Base-by-base conservation (phyloP, 495 filamentous ascomycete genomes). In the Aspergillus nanangensis region DNA sequence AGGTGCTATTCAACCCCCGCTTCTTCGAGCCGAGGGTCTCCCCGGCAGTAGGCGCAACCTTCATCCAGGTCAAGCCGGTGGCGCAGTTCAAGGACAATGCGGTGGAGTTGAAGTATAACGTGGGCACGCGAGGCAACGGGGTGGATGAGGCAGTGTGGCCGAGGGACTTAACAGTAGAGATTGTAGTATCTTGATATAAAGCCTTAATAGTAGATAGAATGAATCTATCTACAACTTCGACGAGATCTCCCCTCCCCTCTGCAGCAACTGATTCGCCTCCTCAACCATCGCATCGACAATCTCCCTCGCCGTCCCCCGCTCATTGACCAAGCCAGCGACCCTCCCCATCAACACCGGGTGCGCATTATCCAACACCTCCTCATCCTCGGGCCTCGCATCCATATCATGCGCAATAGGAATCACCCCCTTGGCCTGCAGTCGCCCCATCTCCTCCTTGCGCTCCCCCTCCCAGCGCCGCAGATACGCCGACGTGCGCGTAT, bases 331-430 rank as follows among this genome's bases (percentile, higher is more conserved):
- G 14, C 89, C 87, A 3, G 88, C 85, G 32, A 84, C 89, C 67
- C 92, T 88, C 55, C 88, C 88, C 88, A 94, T 93, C 43, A 93
- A 58, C 73, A 83, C 88, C 9, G 89, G 88, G 11, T 84, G 75
- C 50, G 86, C 87, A 56, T 82, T 82, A 54, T 93, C 88, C 81
- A 94, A 81, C 11, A 81, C 78, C 39, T 93, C 87, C 38, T 79
- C 74, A 47, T 80, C 77, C 40, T 79, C 77, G 18, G 72, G 69
- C 47, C 87, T 67, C 56, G 75, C 79, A 68, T 94, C 88, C 20
- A 94, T 72, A 60, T 94, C 88, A 53, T 84, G 72, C 71, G 91
- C 89, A 33, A 86, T 88, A 22, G 89, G 89, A 53, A 94, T 82
- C 50, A 80, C 70, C 53, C 88, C 88, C 75, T 87, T 82, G 53